These are phyloP conservation scores for Oryza glaberrima DNA, from an alignment of 176 grass and related monocot genomes.

Conservation along the genomic window DNA sequence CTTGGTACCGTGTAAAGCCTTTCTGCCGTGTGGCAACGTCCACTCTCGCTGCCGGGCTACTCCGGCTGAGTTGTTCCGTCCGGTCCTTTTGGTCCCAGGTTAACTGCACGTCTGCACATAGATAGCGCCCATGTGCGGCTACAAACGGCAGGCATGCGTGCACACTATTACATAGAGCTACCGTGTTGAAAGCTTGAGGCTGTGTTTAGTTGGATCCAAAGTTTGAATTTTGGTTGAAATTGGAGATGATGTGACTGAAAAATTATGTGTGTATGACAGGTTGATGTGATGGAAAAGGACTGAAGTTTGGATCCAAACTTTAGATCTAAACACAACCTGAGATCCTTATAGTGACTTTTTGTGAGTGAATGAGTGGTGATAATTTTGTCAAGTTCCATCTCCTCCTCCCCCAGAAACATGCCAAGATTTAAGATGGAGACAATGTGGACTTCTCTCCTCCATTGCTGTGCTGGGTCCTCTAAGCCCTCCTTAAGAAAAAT, in stretches of 20 bases:
- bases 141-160: not conserved
- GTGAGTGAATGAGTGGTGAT: not conserved
- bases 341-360: not conserved
- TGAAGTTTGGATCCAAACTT: no score
- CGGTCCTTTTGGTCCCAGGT: not conserved
- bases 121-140: not conserved
- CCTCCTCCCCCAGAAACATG: not conserved
- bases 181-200: not conserved
- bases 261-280: no score
- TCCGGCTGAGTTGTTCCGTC: not conserved
- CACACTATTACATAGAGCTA: not conserved
- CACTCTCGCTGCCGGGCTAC: not conserved
- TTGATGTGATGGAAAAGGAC: no score
- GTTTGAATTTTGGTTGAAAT: no score
- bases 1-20: not conserved
- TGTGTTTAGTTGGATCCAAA: no score
- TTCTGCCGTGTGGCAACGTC: not conserved
- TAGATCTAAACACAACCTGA: no score
- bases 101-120: not conserved
- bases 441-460: not conserved
- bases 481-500: not conserved
- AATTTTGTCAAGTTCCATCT: not conserved
- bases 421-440: not conserved
- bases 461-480: not conserved
- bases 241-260: no score